Conservation (phyloP, 768 basidiomycete genomes). For the Royoungia palumana region DNA sequence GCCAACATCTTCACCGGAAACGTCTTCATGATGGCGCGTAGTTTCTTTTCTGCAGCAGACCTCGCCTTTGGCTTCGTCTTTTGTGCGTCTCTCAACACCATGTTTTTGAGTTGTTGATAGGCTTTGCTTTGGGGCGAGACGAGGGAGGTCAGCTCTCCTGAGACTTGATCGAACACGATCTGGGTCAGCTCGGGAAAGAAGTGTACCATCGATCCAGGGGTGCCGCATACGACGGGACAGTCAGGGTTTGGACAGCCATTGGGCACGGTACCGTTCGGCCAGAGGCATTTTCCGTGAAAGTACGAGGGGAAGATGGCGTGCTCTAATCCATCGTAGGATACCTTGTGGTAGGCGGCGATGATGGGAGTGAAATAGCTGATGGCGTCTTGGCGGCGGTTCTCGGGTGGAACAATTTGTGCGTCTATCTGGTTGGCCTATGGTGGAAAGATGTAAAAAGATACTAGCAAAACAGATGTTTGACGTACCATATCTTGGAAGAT, state of each 20-base stretch:
- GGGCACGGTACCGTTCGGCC: slow-evolving; percentile 51
- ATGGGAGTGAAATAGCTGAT: slow-evolving; percentile 46
- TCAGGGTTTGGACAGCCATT: slow-evolving; percentile 75
- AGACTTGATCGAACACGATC: slow-evolving; percentile 49
- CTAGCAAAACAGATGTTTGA: no score
- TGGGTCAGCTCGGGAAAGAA: slow-evolving; percentile 50
- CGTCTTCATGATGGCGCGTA: slow-evolving; percentile 34
- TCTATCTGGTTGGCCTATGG: slow-evolving; percentile 37
- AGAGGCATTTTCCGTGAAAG: slow-evolving; percentile 76
- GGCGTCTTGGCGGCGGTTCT: slow-evolving; percentile 19
- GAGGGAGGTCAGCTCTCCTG: slow-evolving; percentile 32
- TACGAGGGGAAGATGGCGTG: slow-evolving; percentile 61
- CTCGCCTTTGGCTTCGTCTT: slow-evolving; percentile 7
- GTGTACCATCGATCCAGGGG: slow-evolving; percentile 76
- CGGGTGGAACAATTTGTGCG: slow-evolving; percentile 30
- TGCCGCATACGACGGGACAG: slow-evolving; percentile 76
- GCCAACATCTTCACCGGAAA: slow-evolving; percentile 32
- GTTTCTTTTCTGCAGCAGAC: slow-evolving; percentile 15
- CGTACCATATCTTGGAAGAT: slow-evolving; percentile 45
- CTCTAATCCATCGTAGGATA: slow-evolving; percentile 44
- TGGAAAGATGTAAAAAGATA: not conserved
- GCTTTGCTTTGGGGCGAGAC: slow-evolving; percentile 37
- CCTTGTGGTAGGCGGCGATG: slow-evolving; percentile 41
- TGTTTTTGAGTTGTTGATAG: slow-evolving; percentile 42
- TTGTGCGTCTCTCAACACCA: slow-evolving; percentile 37